Evolutionary conservation across 2,329 filamentous ascomycete species (phyloP), one percentile per base, ranked within the genome.

Genomic region (Diaporthe sp.): DNA sequence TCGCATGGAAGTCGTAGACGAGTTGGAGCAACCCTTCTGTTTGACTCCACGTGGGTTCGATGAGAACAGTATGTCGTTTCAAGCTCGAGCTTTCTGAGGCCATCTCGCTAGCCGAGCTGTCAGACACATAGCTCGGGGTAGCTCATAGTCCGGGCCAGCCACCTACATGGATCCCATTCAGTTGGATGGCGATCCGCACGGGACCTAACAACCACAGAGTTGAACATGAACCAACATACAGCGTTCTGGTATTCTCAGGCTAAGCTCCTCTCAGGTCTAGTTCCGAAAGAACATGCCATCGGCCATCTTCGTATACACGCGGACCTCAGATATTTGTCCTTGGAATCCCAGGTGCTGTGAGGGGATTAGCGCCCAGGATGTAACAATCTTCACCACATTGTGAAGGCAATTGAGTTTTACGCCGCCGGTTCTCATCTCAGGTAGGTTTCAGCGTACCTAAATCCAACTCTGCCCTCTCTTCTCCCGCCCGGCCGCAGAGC

Each of bases 401-500:
- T 28, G 45, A 22, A 40, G 15, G 47, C 47, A 68, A 30, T 68
- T 68, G 47, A 68, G 64, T 68, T 68, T 54, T 40, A 13, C 33
- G 64, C 64, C 30, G 47, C 64, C 30, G 30, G 30, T 28, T 54
- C 45, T 52, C 47, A 68, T 54, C 54, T 54, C 45, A 68, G 33
- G 33, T 54, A 38, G 40, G 45, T 68, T 68, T 68, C 45, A 68
- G 6, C n/a, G n/a, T 25, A 28, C 33, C 54, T 68, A 85, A 33
- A 86, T 74, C 82, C 84, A 87, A 8, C 83, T 81, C 76, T 87
- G 85, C 4, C 40, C 55, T 35, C 75, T 57, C 35, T 19, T 12
- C 84, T 82, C 80, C 76, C 86, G 82, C 25, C 82, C 84, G 35
- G 73, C 78, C 38, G 77, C 78, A 47, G 85, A 83, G 74, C 84